Conservation (phyloP, 2,329 filamentous ascomycete species). For the Ascocoryne sarcoides region DNA sequence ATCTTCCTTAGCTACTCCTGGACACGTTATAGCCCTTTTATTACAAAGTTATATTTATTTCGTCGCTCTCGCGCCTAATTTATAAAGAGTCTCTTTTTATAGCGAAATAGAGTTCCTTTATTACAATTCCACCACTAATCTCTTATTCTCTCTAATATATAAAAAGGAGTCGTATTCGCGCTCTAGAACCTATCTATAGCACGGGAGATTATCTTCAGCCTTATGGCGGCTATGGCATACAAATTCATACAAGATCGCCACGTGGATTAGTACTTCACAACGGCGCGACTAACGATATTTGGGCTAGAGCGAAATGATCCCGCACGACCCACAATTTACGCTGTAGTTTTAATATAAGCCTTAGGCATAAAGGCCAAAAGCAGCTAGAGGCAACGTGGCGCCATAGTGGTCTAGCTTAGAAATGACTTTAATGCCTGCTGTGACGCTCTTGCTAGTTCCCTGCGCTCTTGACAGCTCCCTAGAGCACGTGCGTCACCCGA, state of each 20-base stretch:
- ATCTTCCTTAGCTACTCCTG: background rate
- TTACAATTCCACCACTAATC: background rate
- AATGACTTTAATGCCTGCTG: background rate
- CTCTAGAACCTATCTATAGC: background rate
- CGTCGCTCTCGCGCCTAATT: constrained; percentile 1
- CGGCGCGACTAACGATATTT: constrained; percentile 1
- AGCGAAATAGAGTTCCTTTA: background rate
- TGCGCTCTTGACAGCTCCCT: no score
- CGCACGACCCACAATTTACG: constrained; percentile 1
- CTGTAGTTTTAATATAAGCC: background rate
- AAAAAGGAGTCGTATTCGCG: background rate
- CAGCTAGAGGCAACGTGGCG: background rate
- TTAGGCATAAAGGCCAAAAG: background rate
- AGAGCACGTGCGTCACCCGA: no score
- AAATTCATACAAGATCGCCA: constrained; percentile 5
- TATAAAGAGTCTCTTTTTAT: background rate
- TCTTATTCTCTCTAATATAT: background rate
- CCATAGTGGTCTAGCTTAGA: constrained; percentile 8
- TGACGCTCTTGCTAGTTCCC: no score
- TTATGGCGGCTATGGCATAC: constrained; percentile 5
- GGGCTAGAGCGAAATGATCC: constrained; percentile 4
- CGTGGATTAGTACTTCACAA: constrained; percentile 5
- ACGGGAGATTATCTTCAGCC: constrained; percentile 1
- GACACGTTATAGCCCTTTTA: background rate
- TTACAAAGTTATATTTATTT: constrained; percentile 1